Conservation (phyloP, 2,329 filamentous ascomycete genomes). For the Pestalotiopsis sp. region DNA sequence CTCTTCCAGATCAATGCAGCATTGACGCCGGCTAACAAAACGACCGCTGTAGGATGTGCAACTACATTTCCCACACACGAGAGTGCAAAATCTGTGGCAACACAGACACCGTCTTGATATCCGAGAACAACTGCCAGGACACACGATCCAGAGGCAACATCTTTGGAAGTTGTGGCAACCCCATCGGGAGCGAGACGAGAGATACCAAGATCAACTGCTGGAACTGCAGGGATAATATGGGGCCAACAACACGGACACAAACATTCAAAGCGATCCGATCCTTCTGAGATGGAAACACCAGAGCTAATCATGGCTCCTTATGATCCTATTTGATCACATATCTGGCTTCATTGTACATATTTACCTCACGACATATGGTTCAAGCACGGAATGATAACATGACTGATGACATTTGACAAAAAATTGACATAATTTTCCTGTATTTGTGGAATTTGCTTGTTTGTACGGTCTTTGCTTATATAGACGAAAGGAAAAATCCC, state of each 20-base stretch:
- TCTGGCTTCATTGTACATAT: neutral
- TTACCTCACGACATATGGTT: too few relatives aligned
- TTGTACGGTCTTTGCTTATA: too few relatives aligned
- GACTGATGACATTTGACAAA: too few relatives aligned
- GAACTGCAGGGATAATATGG: constrained; percentile 37
- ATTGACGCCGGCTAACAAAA: neutral
- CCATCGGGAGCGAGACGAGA: constrained; percentile 32
- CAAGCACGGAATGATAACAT: too few relatives aligned
- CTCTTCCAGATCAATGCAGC: neutral
- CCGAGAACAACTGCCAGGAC: constrained; percentile 38
- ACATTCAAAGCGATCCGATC: constrained; percentile 5
- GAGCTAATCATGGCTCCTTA: neutral
- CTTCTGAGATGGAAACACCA: neutral
- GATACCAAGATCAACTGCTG: constrained; percentile 39
- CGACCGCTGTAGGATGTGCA: constrained; percentile 38
- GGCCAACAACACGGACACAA: constrained; percentile 21
- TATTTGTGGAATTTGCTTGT: too few relatives aligned
- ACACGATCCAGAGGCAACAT: constrained; percentile 34
- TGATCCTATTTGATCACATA: neutral
- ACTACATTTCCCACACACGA: constrained; percentile 41
- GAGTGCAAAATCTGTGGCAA: constrained; percentile 37
- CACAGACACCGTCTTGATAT: constrained; percentile 45
- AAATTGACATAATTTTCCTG: too few relatives aligned
- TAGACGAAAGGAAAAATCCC: too few relatives aligned
- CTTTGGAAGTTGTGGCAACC: constrained; percentile 42